Evolutionary conservation across 495 filamentous ascomycete genomes (phyloP), one percentile per base, ranked within the genome.

Genomic region (Elaphomyces granulatus): DNA sequence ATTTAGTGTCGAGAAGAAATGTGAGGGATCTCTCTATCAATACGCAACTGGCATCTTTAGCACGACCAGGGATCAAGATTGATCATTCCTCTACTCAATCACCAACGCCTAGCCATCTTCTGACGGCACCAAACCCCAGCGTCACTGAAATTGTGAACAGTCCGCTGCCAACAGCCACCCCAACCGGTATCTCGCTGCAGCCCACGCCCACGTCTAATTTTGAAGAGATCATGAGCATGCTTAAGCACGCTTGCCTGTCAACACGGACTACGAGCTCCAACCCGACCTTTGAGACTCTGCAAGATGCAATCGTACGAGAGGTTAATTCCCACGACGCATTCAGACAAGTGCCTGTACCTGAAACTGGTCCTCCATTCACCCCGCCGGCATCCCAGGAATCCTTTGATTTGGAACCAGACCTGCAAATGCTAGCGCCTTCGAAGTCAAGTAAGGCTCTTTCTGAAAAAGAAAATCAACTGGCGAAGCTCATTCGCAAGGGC

Each of bases 311-410:
- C 32, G 48, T 68, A 17, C 56, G 64, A 8, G 64, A 68, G 40
- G 63, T 68, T 38, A 68, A 68, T 28, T 68, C 64, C 2, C 64
- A 68, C 34, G 64, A 68, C 31, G 64, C 64, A 9, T 68, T 68
- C 38, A 52, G 47, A 14, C 52, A 53, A 12, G 56, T 68, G 7
- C 57, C 62, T 31, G 31, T 59, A 32, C 56, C 62, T 14, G 46
- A 40, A n/a, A 43, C 47, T 17, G 64, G 60, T 0, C 54, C 58
- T 10, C 54, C 55, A 2, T 60, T 64, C 34, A 65, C 61, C 1
- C 64, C 64, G 9, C 52, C 56, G 3, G 32, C 55, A 16, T 49
- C 42, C 2, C 43, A 58, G 19, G 43, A 42, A 9, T 50, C 50
- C 4, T 58, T 56, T 31, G 44, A 55, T n/a, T 28, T 37, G 7